A percentile compares a stretch with the other conserved stretches of the same genome.
phyloP scores from a whole-genome alignment of 2,329 filamentous ascomycete species.

The Blumeria hordei region DNA sequence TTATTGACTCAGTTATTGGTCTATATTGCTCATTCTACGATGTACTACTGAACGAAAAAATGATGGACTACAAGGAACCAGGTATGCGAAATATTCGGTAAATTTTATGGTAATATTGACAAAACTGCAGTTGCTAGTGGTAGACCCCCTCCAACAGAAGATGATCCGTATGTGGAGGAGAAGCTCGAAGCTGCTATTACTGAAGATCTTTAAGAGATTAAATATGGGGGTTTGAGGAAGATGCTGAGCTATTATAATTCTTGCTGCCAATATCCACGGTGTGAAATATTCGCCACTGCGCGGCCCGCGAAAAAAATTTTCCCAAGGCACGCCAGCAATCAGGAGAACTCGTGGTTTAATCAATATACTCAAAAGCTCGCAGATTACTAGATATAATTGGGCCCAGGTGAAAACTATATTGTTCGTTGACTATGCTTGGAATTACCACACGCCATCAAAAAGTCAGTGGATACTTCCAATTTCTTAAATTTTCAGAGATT shows the following conservation, averaged over 20 bases:
- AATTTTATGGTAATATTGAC: conserved; percentile 1
- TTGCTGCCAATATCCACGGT: not conserved
- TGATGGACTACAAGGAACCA: conserved; percentile 40
- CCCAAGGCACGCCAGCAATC: not conserved
- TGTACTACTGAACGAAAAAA: conserved; percentile 42
- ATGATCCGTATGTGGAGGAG: conserved; percentile 13
- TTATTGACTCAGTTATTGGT: conserved; percentile 32
- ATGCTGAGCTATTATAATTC: not conserved
- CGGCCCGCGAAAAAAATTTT: not conserved
- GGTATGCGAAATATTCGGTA: conserved; percentile 4
- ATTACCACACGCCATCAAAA: not conserved
- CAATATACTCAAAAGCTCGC: not conserved
- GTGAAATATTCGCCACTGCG: not conserved
- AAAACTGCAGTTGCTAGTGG: conserved; percentile 8
- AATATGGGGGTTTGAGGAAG: not conserved
- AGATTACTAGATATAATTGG: not conserved
- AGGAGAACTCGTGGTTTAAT: not conserved
- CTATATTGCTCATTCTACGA: conserved; percentile 38
- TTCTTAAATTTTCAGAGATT: not conserved
- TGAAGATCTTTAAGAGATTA: not conserved
- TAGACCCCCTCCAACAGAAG: conserved; percentile 12
- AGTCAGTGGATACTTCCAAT: not conserved
- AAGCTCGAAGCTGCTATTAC: not conserved
- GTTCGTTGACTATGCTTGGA: not conserved
- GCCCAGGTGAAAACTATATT: not conserved